These are phyloP conservation scores for Cryptococcus hybrid DNA, from an alignment of 1,284 basidiomycete genomes.

Conservation along the genomic window DNA sequence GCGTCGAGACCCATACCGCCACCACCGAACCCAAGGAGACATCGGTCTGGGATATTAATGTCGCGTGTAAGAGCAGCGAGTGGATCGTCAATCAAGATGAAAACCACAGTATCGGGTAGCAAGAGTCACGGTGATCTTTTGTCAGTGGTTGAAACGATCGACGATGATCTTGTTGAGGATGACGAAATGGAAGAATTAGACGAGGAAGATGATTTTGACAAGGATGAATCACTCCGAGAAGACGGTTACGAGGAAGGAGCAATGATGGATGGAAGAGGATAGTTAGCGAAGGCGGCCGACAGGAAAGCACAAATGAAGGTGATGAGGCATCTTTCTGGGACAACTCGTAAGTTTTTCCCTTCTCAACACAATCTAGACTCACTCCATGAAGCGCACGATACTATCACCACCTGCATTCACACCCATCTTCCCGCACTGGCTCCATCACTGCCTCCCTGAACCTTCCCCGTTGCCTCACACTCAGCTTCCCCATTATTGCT, in stretches of 20 bases:
- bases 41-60: constrained; percentile 38
- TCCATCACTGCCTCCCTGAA: constrained; percentile 26
- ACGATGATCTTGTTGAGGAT: constrained; percentile 10
- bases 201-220: background rate
- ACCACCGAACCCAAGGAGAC: constrained; percentile 39
- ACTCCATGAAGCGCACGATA: constrained; percentile 41
- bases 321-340: constrained; percentile 32
- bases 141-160: constrained; percentile 8
- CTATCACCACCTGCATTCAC: constrained; percentile 45
- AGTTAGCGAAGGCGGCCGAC: constrained; percentile 25
- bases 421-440: constrained; percentile 2
- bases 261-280: constrained; percentile 22
- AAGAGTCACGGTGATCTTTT: constrained; percentile 40
- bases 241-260: constrained; percentile 3
- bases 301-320: constrained; percentile 18
- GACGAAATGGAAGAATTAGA: background rate
- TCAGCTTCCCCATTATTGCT: constrained; percentile 16
- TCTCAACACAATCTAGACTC: background rate
- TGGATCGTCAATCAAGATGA: constrained; percentile 19
- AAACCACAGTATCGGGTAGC: constrained; percentile 19
- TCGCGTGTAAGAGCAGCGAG: constrained; percentile 32
- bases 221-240: constrained; percentile 1
- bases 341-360: constrained; percentile 35
- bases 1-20: constrained; percentile 30
- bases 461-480: constrained; percentile 19